Evolutionary conservation across 441 rosid species (phyloP).

Genomic region (Gossypium laxum): DNA sequence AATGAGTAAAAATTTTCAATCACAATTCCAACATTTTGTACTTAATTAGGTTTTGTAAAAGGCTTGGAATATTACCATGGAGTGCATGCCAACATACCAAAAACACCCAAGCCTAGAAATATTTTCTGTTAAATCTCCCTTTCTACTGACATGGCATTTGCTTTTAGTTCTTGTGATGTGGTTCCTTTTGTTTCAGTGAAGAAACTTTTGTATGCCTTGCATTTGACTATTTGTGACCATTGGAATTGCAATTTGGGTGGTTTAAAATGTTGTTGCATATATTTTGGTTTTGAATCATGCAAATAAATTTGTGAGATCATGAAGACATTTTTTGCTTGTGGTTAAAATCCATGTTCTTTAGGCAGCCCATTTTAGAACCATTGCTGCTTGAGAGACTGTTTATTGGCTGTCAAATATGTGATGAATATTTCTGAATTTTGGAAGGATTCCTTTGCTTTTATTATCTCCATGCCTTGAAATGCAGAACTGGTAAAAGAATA

Average conservation of each 20-base stretch:
- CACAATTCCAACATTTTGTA: background rate
- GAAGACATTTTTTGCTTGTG: background rate
- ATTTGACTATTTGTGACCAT: background rate
- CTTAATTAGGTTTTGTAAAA: background rate
- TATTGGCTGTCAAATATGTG: background rate
- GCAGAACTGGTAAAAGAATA: background rate
- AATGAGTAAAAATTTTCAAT: background rate
- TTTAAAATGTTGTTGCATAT: conserved; percentile 1
- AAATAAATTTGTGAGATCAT: background rate
- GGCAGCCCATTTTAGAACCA: background rate
- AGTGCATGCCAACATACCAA: background rate
- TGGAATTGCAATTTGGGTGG: background rate
- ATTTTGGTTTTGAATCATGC: conserved; percentile 2
- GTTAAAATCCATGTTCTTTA: conserved; percentile 1
- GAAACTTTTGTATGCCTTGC: background rate
- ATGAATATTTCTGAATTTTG: background rate
- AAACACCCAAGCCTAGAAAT: background rate
- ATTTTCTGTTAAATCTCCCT: conserved; percentile 1
- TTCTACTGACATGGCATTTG: background rate
- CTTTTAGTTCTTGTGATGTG: conserved; percentile 3
- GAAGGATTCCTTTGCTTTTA: background rate
- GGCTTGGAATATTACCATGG: background rate
- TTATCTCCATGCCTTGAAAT: conserved; percentile 1
- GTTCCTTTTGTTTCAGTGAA: background rate
- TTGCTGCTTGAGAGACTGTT: background rate